A percentile compares a stretch with the other conserved stretches of the same genome.
Evolutionary conservation across 441 rosid genomes (phyloP).

Genomic region (Pelargonium fulgidum): DNA sequence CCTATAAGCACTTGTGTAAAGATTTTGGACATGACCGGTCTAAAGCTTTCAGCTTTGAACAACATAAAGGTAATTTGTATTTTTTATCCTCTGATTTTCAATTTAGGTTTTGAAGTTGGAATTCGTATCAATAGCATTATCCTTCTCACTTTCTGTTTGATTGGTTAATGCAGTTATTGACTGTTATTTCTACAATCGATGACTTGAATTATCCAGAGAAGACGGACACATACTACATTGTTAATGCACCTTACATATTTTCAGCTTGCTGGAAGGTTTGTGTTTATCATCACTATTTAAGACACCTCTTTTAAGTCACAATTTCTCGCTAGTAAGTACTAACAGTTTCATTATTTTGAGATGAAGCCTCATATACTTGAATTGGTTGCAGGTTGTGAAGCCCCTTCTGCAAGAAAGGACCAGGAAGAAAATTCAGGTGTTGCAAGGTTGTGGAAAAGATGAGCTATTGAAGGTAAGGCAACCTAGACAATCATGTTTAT

Average conservation of each 20-base stretch:
- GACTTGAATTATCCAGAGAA: conserved; percentile 75
- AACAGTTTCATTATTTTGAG: neutral
- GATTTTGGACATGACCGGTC: conserved; percentile 72
- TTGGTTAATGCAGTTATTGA: conserved; percentile 41
- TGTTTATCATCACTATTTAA: conserved; percentile 41
- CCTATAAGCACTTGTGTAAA: conserved; percentile 52
- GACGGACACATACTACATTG: conserved; percentile 60
- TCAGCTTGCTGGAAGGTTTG: conserved; percentile 97
- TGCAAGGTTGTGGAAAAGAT: conserved; percentile 53
- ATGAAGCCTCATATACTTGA: conserved; percentile 11
- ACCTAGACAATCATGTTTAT: neutral
- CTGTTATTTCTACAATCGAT: conserved; percentile 53
- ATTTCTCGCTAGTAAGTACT: too few relatives aligned
- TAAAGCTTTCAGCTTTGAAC: conserved; percentile 58
- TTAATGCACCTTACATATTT: conserved; percentile 56
- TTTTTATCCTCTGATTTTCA: neutral
- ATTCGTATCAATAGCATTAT: too few relatives aligned
- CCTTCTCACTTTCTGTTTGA: conserved; percentile 4
- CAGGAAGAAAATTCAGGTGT: conserved; percentile 56
- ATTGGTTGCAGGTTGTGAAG: conserved; percentile 40
- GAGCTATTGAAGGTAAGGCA: conserved; percentile 60
- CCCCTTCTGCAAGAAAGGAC: conserved; percentile 76
- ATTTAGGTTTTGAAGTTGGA: neutral
- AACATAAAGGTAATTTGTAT: conserved; percentile 42
- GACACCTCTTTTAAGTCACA: conserved; percentile 47